Evolutionary conservation across 2,329 filamentous ascomycete species (phyloP).

Genomic region (Rasamsonia emersonii): DNA sequence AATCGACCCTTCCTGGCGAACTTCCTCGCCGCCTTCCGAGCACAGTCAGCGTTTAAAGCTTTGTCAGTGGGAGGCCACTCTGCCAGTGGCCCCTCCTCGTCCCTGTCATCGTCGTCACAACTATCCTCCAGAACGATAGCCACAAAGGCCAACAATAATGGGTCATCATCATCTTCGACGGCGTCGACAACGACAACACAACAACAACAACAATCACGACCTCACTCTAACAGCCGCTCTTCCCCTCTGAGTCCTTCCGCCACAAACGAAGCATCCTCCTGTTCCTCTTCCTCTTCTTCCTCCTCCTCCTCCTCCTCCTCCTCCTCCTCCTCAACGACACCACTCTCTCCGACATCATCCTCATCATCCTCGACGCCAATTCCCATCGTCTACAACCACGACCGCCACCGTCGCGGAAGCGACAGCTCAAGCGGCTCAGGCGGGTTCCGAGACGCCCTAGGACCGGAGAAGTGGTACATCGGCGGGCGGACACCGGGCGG

Average conservation of each 20-base stretch:
- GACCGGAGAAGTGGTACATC: constrained; percentile 44
- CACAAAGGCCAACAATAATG: constrained; percentile 30
- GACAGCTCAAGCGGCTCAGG: constrained; percentile 40
- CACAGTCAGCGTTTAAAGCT: constrained; percentile 54
- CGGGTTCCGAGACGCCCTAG: constrained; percentile 39
- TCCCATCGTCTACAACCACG: constrained; percentile 29
- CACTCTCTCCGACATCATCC: constrained; percentile 8
- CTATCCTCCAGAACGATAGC: constrained; percentile 38
- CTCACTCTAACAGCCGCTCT: constrained; percentile 16
- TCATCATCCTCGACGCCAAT: constrained; percentile 19
- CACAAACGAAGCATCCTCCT: constrained; percentile 9
- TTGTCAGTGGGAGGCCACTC: constrained; percentile 26
- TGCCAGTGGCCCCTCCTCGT: constrained; percentile 26
- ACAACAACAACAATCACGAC: constrained; percentile 12
- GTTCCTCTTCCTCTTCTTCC: constrained; percentile 12
- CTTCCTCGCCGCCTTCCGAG: constrained; percentile 59
- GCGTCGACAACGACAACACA: constrained; percentile 19
- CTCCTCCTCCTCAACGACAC: constrained; percentile 13
- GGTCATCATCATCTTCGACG: constrained; percentile 16
- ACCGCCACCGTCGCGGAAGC: constrained; percentile 38
- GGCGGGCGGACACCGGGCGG: constrained; percentile 39
- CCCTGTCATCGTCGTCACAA: constrained; percentile 32
- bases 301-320: too few species aligned
- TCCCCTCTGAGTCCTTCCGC: constrained; percentile 3
- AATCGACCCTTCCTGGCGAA: constrained; percentile 59